Evolutionary conservation across 257 asterid species (phyloP).

Genomic region (Plantago elongata): DNA sequence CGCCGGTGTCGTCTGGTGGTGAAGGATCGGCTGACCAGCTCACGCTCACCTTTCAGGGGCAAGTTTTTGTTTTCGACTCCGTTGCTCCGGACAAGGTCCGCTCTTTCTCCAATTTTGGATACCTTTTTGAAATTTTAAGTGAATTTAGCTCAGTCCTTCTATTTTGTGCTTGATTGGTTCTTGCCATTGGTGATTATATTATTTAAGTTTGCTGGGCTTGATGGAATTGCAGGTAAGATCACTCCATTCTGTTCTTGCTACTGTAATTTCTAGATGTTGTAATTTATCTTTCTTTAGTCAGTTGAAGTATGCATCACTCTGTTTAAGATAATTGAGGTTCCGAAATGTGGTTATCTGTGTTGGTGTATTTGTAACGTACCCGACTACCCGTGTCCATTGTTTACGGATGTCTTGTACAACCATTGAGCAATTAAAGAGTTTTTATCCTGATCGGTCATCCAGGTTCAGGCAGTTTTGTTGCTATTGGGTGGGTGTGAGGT

Average conservation of each 20-base stretch:
- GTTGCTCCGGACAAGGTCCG: slow-evolving; percentile 89
- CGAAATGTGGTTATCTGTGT: not conserved
- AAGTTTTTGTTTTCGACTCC: slow-evolving; percentile 86
- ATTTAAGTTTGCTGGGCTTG: no score
- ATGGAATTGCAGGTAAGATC: no score
- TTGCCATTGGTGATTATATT: not conserved
- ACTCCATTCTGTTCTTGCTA: no score
- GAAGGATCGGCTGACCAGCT: slow-evolving; percentile 86
- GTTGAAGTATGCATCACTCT: not conserved
- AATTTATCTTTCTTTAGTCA: not conserved
- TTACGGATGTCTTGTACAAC: slow-evolving; percentile 5
- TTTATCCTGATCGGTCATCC: slow-evolving; percentile 21
- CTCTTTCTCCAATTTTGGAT: not conserved
- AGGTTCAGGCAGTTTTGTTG: slow-evolving; percentile 82
- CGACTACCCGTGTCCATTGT: not conserved
- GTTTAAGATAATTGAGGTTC: not conserved
- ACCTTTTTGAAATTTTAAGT: not conserved
- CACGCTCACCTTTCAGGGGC: slow-evolving; percentile 93
- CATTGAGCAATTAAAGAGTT: slow-evolving; percentile 1
- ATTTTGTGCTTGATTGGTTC: not conserved
- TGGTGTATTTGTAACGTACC: not conserved
- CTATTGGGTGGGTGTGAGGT: slow-evolving; percentile 90
- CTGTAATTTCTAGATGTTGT: no score
- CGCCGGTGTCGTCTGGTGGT: slow-evolving; percentile 16
- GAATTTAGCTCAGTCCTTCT: not conserved